These are phyloP conservation scores for Scorias spongiosa DNA, from an alignment of 2,329 filamentous ascomycete genomes.

Conservation along the genomic window DNA sequence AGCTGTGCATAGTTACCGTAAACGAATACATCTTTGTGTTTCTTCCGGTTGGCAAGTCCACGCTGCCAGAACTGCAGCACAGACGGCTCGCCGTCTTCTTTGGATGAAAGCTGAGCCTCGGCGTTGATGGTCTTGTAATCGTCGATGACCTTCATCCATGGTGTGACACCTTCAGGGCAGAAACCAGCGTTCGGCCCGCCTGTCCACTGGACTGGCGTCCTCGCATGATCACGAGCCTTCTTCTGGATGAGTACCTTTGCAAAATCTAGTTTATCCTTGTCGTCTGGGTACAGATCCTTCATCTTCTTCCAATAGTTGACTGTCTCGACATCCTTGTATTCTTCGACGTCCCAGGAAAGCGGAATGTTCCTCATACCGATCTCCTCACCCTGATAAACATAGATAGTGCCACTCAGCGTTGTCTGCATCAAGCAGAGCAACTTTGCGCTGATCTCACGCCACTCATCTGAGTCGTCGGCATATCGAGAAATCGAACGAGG, in stretches of 20 bases:
- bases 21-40: conserved; percentile 43
- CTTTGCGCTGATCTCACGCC: conserved; percentile 31
- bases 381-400: conserved; percentile 38
- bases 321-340: conserved; percentile 39
- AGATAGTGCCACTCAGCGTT: conserved; percentile 33
- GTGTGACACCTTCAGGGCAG: conserved; percentile 33
- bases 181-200: conserved; percentile 44
- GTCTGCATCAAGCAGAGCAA: conserved; percentile 33
- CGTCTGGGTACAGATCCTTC: conserved; percentile 23
- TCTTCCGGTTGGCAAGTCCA: conserved; percentile 39
- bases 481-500: conserved; percentile 25
- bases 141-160: conserved; percentile 47
- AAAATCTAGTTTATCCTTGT: conserved; percentile 25
- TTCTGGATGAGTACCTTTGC: conserved; percentile 40
- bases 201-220: conserved; percentile 56
- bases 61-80: conserved; percentile 48
- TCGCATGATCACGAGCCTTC: conserved; percentile 49
- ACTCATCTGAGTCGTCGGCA: conserved; percentile 31
- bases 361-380: conserved; percentile 36
- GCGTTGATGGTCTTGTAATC: conserved; percentile 43
- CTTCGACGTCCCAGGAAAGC: conserved; percentile 25
- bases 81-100: conserved; percentile 22
- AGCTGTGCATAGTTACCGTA: conserved; percentile 43
- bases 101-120: conserved; percentile 30
- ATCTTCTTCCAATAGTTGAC: conserved; percentile 40